Conservation (phyloP, 2,329 filamentous ascomycete species). For the Beauveria australis region DNA sequence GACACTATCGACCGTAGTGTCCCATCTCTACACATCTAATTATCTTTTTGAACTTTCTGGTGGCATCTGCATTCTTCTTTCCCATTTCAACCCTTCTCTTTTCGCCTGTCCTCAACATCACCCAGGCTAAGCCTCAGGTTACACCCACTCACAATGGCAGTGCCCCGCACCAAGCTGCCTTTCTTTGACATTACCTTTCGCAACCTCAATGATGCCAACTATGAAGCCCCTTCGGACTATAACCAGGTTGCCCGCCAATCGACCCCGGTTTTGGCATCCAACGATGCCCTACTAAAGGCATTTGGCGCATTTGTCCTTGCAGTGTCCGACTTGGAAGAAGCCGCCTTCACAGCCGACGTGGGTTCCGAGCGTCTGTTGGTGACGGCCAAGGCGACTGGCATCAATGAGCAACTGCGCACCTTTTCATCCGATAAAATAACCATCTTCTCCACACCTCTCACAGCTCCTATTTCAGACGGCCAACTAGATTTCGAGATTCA, state of each 20-base stretch:
- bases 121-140: too few relatives aligned
- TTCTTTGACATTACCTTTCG: slow-evolving; percentile 9
- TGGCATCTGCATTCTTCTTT: neutral
- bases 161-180: slow-evolving; percentile 10
- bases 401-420: slow-evolving; percentile 4
- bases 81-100: neutral
- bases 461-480: neutral
- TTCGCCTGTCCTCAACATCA: neutral
- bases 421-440: neutral
- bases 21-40: neutral
- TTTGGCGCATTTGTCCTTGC: slow-evolving; percentile 7
- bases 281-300: neutral
- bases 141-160: neutral
- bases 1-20: neutral
- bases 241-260: neutral
- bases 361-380: slow-evolving; percentile 5
- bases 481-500: slow-evolving; percentile 7
- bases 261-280: neutral
- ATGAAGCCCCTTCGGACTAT: slow-evolving; percentile 4
- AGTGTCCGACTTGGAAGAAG: slow-evolving; percentile 5
- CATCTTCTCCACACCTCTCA: neutral
- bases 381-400: slow-evolving; percentile 1
- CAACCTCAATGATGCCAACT: slow-evolving; percentile 2
- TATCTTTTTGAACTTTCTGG: neutral
- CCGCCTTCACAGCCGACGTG: slow-evolving; percentile 7